These are phyloP conservation scores for Neostapfia colusana DNA, from an alignment of 176 grass and related monocot genomes.

Conservation along the genomic window DNA sequence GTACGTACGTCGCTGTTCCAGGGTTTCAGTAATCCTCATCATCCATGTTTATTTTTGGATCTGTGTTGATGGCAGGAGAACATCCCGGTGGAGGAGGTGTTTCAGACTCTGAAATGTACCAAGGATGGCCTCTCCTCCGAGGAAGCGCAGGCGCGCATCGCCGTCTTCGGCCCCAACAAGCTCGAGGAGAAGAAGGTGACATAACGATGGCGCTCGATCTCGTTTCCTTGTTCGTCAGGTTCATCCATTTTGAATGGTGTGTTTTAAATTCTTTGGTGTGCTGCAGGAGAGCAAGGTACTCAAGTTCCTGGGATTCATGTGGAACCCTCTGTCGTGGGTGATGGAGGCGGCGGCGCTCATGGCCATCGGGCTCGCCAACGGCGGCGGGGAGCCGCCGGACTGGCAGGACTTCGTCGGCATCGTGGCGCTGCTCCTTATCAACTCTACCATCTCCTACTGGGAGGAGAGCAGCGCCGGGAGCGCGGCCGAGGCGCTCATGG, in stretches of 20 bases:
- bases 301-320: slow-evolving; percentile 97
- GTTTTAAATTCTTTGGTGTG: no score
- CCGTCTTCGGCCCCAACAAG: slow-evolving; percentile 89
- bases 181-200: slow-evolving; percentile 89
- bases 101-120: slow-evolving; percentile 72
- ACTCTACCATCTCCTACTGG: slow-evolving; percentile 80
- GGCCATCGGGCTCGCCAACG: slow-evolving; percentile 84
- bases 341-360: slow-evolving; percentile 92
- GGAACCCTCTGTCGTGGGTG: slow-evolving; percentile 97
- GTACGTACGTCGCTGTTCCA: background rate
- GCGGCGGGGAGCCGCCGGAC: slow-evolving; percentile 65
- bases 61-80: slow-evolving; percentile 54
- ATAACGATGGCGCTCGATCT: background rate
- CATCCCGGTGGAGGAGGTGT: slow-evolving; percentile 88
- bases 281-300: slow-evolving; percentile 82
- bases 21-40: background rate
- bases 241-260: no score
- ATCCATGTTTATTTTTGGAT: background rate
- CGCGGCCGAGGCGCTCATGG: slow-evolving; percentile 88
- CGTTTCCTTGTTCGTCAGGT: background rate
- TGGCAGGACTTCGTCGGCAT: slow-evolving; percentile 99
- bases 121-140: slow-evolving; percentile 51
- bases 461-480: slow-evolving; percentile 91
- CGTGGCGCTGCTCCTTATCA: slow-evolving; percentile 62
- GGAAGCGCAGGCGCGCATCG: slow-evolving; percentile 55